phyloP scores from a whole-genome alignment of 163 green algal species.

The Scenedesmus sp. region DNA sequence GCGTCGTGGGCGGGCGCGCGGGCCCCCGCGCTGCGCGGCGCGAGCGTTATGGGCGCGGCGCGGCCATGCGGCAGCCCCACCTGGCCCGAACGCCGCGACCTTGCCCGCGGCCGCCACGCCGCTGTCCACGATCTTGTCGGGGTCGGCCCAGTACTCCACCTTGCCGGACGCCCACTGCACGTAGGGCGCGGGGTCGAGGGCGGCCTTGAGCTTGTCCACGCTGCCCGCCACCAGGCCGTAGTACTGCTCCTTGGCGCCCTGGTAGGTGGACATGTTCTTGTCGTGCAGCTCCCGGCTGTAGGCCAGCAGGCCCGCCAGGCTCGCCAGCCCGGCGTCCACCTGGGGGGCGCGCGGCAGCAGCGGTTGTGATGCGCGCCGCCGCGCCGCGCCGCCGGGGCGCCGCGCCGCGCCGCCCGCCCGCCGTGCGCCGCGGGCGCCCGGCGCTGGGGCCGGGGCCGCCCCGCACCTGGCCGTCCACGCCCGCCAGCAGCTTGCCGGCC shows the following conservation, averaged over 20 bases:
- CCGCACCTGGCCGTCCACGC: slow-evolving; percentile 34
- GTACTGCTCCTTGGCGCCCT: slow-evolving; percentile 37
- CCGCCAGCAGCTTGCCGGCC: slow-evolving; percentile 32
- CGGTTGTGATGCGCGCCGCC: too few species aligned
- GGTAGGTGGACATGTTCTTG: slow-evolving; percentile 49
- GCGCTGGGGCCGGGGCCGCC: too few species aligned
- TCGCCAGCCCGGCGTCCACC: slow-evolving; percentile 25
- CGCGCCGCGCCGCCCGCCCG: background rate
- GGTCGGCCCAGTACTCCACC: slow-evolving; percentile 30
- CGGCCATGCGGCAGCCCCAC: background rate
- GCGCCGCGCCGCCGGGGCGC: too few species aligned
- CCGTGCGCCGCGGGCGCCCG: too few species aligned
- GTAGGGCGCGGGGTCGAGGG: slow-evolving; percentile 41
- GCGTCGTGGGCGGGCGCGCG: too few species aligned
- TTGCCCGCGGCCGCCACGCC: slow-evolving; percentile 19
- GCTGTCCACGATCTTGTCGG: slow-evolving; percentile 41
- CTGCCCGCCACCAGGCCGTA: slow-evolving; percentile 26
- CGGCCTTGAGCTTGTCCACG: slow-evolving; percentile 28
- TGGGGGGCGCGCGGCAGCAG: background rate
- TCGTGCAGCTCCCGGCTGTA: slow-evolving; percentile 33
- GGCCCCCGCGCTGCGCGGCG: background rate
- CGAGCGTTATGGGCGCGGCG: background rate
- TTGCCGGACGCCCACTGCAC: slow-evolving; percentile 32
- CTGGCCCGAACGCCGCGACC: slow-evolving; percentile 32
- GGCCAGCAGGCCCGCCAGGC: background rate